A percentile compares a stretch with the other conserved stretches of the same genome.
These are phyloP conservation scores for Geum urbanum DNA, from an alignment of 306 rosid genomes.

Conservation along the genomic window DNA sequence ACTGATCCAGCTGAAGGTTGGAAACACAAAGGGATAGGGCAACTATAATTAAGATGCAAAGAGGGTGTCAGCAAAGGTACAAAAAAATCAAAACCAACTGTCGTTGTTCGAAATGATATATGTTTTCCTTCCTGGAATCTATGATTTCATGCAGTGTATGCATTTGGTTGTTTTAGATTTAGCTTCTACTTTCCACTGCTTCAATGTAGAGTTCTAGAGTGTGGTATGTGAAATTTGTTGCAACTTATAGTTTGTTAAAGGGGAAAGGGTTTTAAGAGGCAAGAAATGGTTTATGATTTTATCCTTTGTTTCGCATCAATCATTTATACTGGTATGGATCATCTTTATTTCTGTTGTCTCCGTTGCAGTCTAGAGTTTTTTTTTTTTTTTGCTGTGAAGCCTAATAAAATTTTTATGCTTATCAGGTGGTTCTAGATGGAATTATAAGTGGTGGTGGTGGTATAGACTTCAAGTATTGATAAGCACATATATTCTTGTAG, in stretches of 20 bases:
- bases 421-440: too few species aligned
- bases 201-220: not conserved
- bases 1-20: slow-evolving; percentile 11
- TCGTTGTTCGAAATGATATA: slow-evolving; percentile 88
- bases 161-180: too few species aligned
- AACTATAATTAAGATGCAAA: slow-evolving; percentile 83
- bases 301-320: too few species aligned
- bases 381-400: too few species aligned
- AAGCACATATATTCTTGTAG: too few species aligned
- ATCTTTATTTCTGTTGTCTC: not conserved
- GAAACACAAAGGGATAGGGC: slow-evolving; percentile 90
- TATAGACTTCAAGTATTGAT: too few species aligned
- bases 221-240: not conserved
- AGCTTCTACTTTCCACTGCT: not conserved
- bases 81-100: slow-evolving; percentile 84
- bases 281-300: too few species aligned
- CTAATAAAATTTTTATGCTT: too few species aligned
- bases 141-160: not conserved
- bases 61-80: slow-evolving; percentile 80
- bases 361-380: not conserved
- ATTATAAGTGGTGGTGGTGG: too few species aligned
- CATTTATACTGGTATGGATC: too few species aligned
- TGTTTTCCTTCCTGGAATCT: slow-evolving; percentile 16
- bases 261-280: too few species aligned
- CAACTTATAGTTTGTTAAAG: too few species aligned